A percentile compares a stretch with the other conserved stretches of the same genome.
phyloP scores from a whole-genome alignment of 2,329 filamentous ascomycete genomes.

The Whalleya microplaca region DNA sequence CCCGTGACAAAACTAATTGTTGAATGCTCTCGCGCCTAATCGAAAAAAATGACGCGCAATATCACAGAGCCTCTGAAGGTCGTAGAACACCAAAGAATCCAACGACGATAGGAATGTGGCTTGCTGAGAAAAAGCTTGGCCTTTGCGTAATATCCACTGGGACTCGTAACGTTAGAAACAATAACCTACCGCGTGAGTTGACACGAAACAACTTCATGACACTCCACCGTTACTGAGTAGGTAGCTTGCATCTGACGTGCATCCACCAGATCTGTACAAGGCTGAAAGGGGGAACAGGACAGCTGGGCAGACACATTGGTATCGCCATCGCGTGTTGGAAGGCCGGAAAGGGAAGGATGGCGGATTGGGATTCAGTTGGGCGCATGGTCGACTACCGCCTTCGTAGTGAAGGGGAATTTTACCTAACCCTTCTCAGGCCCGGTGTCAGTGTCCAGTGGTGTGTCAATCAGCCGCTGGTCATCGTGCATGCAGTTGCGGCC shows the following conservation, averaged over 20 bases:
- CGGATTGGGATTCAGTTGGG: conserved; percentile 25
- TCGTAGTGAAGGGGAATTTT: conserved; percentile 4
- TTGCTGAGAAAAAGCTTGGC: not conserved
- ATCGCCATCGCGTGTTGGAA: conserved; percentile 25
- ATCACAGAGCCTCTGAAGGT: not conserved
- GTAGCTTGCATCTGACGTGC: conserved; percentile 35
- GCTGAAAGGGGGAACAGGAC: conserved; percentile 36
- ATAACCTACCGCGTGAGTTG: not conserved
- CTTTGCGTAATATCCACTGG: not conserved
- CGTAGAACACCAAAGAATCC: not conserved
- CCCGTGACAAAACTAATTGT: too few species aligned
- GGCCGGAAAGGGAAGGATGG: conserved; percentile 18
- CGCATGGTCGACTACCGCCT: conserved; percentile 19
- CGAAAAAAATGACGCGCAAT: not conserved
- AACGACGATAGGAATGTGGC: not conserved
- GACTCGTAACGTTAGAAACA: not conserved
- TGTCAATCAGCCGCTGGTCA: conserved; percentile 29
- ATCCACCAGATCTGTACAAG: conserved; percentile 36
- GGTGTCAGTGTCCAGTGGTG: conserved; percentile 5
- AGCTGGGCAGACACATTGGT: conserved; percentile 18
- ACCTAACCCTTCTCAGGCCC: conserved; percentile 21
- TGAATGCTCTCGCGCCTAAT: not conserved
- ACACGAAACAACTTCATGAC: conserved; percentile 11
- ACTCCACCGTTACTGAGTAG: conserved; percentile 27
- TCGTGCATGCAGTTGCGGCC: conserved; percentile 23